Evolutionary conservation across 306 rosid species (phyloP).

Genomic region (Lotus japonicus): DNA sequence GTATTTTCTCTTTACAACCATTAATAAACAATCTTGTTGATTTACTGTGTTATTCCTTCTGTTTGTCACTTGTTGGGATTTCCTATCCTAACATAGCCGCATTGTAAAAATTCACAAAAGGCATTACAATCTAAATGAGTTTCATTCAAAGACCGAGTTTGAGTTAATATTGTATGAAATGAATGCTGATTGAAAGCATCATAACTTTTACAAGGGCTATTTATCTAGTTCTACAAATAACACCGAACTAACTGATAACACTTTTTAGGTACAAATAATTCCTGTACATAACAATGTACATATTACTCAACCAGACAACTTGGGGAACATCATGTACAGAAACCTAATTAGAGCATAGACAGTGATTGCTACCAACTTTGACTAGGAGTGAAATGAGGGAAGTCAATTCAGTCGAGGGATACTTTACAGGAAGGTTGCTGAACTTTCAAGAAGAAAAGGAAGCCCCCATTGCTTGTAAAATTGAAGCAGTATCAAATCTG

Average conservation of each 20-base stretch:
- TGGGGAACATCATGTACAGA: constrained; percentile 29
- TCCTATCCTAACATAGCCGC: too few relatives aligned
- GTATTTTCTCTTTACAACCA: too few relatives aligned
- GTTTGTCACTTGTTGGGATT: too few relatives aligned
- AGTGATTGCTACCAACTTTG: constrained; percentile 6
- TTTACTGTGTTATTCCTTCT: too few relatives aligned
- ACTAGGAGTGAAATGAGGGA: constrained; percentile 7
- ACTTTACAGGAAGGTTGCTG: constrained; percentile 33
- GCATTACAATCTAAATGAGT: background rate
- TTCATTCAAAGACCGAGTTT: background rate
- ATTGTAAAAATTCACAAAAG: background rate
- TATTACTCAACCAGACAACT: constrained; percentile 35
- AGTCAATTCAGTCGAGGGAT: constrained; percentile 21
- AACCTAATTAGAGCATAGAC: constrained; percentile 24
- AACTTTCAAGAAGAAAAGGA: constrained; percentile 47
- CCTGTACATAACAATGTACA: constrained; percentile 53
- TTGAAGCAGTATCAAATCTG: constrained; percentile 53
- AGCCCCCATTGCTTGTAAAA: constrained; percentile 70
- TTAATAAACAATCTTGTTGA: too few relatives aligned
- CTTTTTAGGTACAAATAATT: constrained; percentile 23
- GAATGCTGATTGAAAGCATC: background rate
- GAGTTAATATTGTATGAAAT: background rate
- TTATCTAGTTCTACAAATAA: constrained; percentile 7
- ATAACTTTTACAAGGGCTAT: background rate
- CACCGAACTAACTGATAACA: background rate